Evolutionary conservation across 1,284 basidiomycete genomes (phyloP), one percentile per base, ranked within the genome.

Genomic region (Ustilago nuda): DNA sequence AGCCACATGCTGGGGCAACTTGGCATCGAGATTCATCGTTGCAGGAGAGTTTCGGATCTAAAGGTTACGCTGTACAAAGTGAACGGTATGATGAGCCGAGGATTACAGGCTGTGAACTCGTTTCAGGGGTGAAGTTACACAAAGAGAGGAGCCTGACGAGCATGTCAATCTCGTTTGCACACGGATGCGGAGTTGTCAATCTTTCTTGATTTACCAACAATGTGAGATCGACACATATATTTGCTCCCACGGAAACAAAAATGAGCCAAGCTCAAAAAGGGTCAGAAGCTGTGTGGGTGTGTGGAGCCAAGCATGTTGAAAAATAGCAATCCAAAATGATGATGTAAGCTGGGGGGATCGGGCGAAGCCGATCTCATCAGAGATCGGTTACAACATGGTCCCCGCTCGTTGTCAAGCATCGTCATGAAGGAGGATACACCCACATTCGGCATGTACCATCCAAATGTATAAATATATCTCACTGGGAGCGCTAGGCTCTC

Each of bases 11-110:
- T 52, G 57, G 1, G 64, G 64, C 2, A 63, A 50, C 57, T 72
- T 72, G n/a, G 56, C 23, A 36, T 63, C 56, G 33, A 39, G 36
- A 12, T 52, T 50, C 57, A 72, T 72, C 4, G n/a, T 63, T 53
- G 13, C 15, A 19, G n/a, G n/a, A 15, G 19, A 6, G 43, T 23
- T 7, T 45, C n/a, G 43, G 4, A 8, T 45, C 43, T 45, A 45
- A 6, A 27, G 1, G 7, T 19, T 8, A 19, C 7, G 0, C 15
- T 45, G 11, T 5, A 45, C n/a, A 45, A 7, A 6, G 43, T 19
- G 7, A 11, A 45, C 4, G 43, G 19, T 45, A 45, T 45, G 43
- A 19, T 45, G 43, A 19, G 43, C 11, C 3, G 5, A 19, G 7
- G 8, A 19, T 8, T 45, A 19, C 19, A 19, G 11, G 6, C 43